Evolutionary conservation across 192 early-diverging fungal species (phyloP).

Genomic region (Blastocladiella britannica): DNA sequence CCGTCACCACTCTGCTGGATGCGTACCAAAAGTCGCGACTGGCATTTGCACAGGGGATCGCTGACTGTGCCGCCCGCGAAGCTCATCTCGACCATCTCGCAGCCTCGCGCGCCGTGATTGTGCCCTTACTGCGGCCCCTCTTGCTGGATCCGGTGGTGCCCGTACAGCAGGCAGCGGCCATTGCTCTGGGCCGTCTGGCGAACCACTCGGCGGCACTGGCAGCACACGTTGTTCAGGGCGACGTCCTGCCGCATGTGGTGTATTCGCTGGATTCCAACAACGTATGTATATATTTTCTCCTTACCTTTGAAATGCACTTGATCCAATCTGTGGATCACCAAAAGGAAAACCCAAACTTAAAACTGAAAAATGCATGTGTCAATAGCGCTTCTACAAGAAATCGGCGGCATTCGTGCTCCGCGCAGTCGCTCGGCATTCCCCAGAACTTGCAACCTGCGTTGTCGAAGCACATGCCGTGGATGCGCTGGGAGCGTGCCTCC

Average conservation of each 20-base stretch:
- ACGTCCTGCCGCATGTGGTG: slow-evolving; percentile 31
- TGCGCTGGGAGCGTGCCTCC: slow-evolving; percentile 27
- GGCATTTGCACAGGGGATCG: slow-evolving; percentile 32
- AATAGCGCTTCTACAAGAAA: slow-evolving; percentile 36
- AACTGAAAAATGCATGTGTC: no score
- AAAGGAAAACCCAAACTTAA: no score
- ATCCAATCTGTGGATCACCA: no score
- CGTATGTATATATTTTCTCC: slow-evolving; percentile 13
- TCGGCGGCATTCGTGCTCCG: slow-evolving; percentile 32
- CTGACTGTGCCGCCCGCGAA: slow-evolving; percentile 33
- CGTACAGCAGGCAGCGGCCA: slow-evolving; percentile 35
- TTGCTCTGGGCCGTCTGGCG: slow-evolving; percentile 31
- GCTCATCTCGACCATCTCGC: slow-evolving; percentile 25
- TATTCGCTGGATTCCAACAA: slow-evolving; percentile 27
- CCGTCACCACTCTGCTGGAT: slow-evolving; percentile 27
- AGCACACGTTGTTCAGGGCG: slow-evolving; percentile 27
- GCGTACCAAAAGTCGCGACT: slow-evolving; percentile 34
- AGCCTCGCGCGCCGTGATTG: slow-evolving; percentile 22
- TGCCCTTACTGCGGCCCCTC: slow-evolving; percentile 27
- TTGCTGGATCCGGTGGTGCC: slow-evolving; percentile 30
- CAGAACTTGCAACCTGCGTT: slow-evolving; percentile 28
- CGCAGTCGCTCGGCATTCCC: slow-evolving; percentile 31
- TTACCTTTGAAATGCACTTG: no score
- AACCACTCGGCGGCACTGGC: slow-evolving; percentile 34
- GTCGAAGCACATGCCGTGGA: slow-evolving; percentile 28